Evolutionary conservation across 257 asterid genomes (phyloP), one percentile per base, ranked within the genome.

Genomic region (Jasminum sambac): DNA sequence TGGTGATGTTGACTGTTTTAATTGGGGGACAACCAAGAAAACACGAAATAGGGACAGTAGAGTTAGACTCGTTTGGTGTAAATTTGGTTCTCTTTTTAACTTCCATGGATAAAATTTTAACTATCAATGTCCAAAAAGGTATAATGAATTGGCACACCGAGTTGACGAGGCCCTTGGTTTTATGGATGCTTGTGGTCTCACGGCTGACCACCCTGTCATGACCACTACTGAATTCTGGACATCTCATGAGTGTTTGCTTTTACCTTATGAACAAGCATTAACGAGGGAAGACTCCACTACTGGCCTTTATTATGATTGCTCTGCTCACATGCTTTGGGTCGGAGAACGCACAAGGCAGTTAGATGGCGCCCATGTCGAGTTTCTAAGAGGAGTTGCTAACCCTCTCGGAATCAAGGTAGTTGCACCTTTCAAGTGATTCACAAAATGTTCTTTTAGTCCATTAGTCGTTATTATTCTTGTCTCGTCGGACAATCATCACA

Each of bases 281-380:
- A 65, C 69, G 21, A 65, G 69, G 69, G 69, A 65, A 48, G 69
- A 65, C 34, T 65, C 69, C 10, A 40, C 57, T 8, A 38, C 57
- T 65, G 69, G 69, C 69, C 69, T 65, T 65, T 41, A 38, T 65
- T 65, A 65, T 41, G 69, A 65, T 25, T 65, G 69, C n/a, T 65
- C 69, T n/a, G 55, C 69, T 46, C 57, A 46, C 57, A 46, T 46
- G 57, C 57, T 46, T 46, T 46, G 57, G 57, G 57, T 46, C 8
- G 57, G 57, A 2, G 57, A 46, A 46, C 57, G 57, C 1, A 46
- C 57, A 14, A 16, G 57, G 21, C 57, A 46, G 14, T 46, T 46
- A 46, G 57, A 46, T 46, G 57, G 57, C 5, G 57, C 57, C 57
- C 57, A 46, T 46, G 19, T 46, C n/a, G 57, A 46, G 57, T 46